A percentile compares a stretch with the other conserved stretches of the same genome.
Conservation (phyloP, 2,329 filamentous ascomycete species). For the Sclerotinia sclerotiorum region DNA sequence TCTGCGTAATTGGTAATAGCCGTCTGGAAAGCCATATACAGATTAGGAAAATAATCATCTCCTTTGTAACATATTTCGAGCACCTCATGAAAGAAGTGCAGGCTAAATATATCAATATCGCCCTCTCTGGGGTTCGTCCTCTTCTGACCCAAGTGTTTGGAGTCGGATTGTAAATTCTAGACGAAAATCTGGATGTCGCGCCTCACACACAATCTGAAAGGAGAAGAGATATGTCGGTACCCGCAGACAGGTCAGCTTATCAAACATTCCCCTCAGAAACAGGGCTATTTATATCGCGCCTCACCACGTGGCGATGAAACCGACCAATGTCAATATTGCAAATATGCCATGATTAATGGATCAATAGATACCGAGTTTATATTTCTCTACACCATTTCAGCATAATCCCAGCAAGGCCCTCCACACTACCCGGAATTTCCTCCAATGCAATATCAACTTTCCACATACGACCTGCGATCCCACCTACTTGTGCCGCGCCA, state of each 20-base stretch:
- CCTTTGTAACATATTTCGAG: background rate
- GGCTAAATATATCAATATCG: background rate
- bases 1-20: background rate
- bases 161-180: background rate
- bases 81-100: background rate
- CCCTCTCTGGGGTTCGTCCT: background rate
- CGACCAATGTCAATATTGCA: background rate
- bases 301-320: background rate
- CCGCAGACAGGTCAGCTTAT: constrained; percentile 16
- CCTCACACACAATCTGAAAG: constrained; percentile 2
- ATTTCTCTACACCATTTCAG: constrained; percentile 78
- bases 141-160: background rate
- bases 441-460: constrained; percentile 74
- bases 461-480: constrained; percentile 67
- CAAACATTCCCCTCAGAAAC: background rate
- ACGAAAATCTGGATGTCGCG: background rate
- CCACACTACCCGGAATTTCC: constrained; percentile 68
- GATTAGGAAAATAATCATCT: background rate
- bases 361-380: constrained; percentile 26
- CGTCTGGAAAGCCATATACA: constrained; percentile 11
- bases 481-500: constrained; percentile 54
- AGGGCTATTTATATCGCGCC: constrained; percentile 17
- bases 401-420: constrained; percentile 56
- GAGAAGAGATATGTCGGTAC: constrained; percentile 9
- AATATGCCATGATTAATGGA: background rate